These are phyloP conservation scores for Tetracladium marchalianum DNA, from an alignment of 495 filamentous ascomycete genomes.

Conservation along the genomic window DNA sequence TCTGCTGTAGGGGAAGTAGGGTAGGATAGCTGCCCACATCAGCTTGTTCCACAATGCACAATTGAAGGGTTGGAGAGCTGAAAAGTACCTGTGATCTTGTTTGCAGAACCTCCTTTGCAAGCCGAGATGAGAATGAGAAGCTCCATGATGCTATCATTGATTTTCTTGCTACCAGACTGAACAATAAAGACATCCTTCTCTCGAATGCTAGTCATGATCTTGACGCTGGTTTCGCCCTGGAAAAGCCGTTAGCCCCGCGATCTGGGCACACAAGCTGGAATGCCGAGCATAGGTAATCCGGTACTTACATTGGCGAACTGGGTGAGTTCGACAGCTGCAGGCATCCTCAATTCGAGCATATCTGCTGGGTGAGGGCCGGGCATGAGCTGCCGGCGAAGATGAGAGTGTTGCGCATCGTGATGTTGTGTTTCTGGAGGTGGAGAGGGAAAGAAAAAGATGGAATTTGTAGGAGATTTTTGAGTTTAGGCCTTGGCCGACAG, in stretches of 20 bases:
- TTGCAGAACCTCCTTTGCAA: conserved; percentile 94
- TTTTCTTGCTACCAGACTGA: conserved; percentile 90
- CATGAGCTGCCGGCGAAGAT: conserved; percentile 49
- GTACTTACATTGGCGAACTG: conserved; percentile 47
- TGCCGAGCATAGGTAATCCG: no score
- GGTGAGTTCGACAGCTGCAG: conserved; percentile 45
- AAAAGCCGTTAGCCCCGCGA: conserved; percentile 46
- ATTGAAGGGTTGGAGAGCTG: not conserved
- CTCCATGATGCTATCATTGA: conserved; percentile 99
- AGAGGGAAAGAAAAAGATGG: not conserved
- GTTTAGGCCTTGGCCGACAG: no score
- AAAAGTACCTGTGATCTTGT: conserved; percentile 79
- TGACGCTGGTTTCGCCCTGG: conserved; percentile 92
- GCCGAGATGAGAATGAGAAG: conserved; percentile 97
- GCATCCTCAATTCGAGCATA: conserved; percentile 48
- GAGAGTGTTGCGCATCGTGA: conserved; percentile 43
- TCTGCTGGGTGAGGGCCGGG: conserved; percentile 43
- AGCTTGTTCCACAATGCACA: not conserved
- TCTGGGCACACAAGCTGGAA: not conserved
- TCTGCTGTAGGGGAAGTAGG: conserved; percentile 97
- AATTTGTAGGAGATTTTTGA: not conserved
- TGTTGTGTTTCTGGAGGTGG: not conserved
- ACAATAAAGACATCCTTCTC: conserved; percentile 99
- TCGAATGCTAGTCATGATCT: conserved; percentile 84
- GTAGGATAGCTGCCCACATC: conserved; percentile 67